Percentiles rank a stretch among this genome's conserved stretches.
Conservation (phyloP, 306 rosid species). For the Astragalus glycyphyllos region DNA sequence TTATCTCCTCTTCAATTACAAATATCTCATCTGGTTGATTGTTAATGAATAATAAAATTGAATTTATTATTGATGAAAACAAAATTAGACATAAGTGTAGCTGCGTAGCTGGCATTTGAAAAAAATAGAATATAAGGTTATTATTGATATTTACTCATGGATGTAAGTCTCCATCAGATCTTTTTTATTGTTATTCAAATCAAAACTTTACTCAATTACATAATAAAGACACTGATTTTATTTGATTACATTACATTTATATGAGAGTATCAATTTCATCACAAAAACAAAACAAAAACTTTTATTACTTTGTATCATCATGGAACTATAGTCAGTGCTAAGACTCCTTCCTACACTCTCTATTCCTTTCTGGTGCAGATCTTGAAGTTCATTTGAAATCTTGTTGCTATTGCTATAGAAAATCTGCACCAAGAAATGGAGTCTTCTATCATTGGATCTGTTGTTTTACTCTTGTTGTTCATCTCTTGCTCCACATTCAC, state of each 20-base stretch:
- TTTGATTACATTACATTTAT: too few species aligned
- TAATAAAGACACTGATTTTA: constrained; percentile 7
- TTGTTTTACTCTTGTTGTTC: constrained; percentile 55
- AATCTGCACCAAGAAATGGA: constrained; percentile 61
- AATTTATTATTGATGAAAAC: too few species aligned
- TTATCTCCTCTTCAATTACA: too few species aligned
- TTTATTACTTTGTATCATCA: constrained; percentile 14
- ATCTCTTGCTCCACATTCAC: constrained; percentile 68
- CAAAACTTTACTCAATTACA: neutral
- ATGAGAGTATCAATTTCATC: constrained; percentile 6
- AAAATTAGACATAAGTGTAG: too few species aligned
- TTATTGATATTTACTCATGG: constrained; percentile 26
- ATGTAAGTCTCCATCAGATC: constrained; percentile 6
- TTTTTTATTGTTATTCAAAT: too few species aligned
- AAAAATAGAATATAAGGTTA: too few species aligned
- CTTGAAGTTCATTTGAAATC: constrained; percentile 41
- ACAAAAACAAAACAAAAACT: constrained; percentile 23
- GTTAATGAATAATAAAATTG: too few species aligned
- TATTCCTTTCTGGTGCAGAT: constrained; percentile 48
- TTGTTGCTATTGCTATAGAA: constrained; percentile 32
- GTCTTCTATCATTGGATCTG: constrained; percentile 57
- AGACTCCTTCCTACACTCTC: constrained; percentile 1
- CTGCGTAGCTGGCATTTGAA: too few species aligned
- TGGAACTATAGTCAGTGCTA: constrained; percentile 36
- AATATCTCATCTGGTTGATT: too few species aligned